Evolutionary conservation across 768 basidiomycete genomes (phyloP), one percentile per base, ranked within the genome.

Genomic region (Agrocybe praecox): DNA sequence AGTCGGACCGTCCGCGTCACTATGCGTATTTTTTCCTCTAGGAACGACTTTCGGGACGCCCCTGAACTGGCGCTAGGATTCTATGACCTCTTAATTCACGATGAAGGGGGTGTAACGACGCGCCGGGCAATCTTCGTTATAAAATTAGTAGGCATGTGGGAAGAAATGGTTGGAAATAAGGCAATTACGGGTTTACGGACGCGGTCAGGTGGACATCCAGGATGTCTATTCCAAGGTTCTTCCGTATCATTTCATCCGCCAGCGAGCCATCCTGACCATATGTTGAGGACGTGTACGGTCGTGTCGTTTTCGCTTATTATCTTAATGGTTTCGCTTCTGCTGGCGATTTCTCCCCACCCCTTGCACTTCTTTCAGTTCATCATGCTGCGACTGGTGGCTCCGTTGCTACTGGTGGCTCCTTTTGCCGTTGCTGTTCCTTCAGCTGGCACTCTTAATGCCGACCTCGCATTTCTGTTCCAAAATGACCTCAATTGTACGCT

Each of bases 401-500:
- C n/a, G 52, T 33, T 45, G 19, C 52, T 14, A n/a, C 21, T 53
- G 2, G 52, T n/a, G 18, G 43, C 29, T 7, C 26, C 14, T 4
- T 29, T 18, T n/a, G 19, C 15, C 43, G 45, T 33, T 8, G 50
- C 56, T n/a, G 34, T 24, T 2, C 50, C 50, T 21, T 57, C 56
- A 19, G 50, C 56, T 8, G 51, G 17, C 14, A 43, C 23, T 18
- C 24, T 57, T 23, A 45, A 46, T 6, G 34, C 56, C 2, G 56
- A 52, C 45, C 56, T 57, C 23, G 29, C 45, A 2, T 46, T 57
- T 32, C 50, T 57, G 9, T 57, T 57, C 33, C 56, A 57, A 42
- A 57, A 57, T 42, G 56, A 57, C 50, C 50, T 57, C 24, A 47
- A 57, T 19, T 57, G 56, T 57, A 48, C 11, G 55, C 18, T 44